Percentiles rank a stretch among this genome's conserved stretches.
Conservation (phyloP, 805 yeast genomes). For the Wickerhamomyces queroliae region DNA sequence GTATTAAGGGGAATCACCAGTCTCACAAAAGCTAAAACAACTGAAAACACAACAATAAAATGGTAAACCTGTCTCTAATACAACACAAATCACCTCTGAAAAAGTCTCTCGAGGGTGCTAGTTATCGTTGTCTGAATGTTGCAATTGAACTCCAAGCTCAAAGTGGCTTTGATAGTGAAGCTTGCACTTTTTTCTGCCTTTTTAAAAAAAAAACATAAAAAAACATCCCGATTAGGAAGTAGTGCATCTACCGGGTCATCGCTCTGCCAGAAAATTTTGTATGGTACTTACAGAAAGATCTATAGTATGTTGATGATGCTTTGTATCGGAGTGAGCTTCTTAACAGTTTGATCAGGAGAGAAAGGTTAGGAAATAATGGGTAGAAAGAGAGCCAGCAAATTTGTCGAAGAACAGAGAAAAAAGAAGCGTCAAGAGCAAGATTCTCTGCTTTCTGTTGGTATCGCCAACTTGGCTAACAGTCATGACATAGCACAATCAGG, state of each 20-base stretch:
- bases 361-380: too few species aligned
- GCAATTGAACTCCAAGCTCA: not conserved
- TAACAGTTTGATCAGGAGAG: too few species aligned
- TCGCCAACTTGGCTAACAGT: constrained; percentile 16
- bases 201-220: constrained; percentile 3
- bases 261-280: not conserved
- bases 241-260: not conserved
- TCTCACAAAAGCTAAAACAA: too few species aligned
- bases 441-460: constrained; percentile 16
- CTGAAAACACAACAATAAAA: too few species aligned
- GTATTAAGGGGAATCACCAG: too few species aligned
- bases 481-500: constrained; percentile 6
- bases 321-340: too few species aligned
- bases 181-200: not conserved
- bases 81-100: too few species aligned
- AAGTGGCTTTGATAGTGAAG: not conserved
- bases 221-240: not conserved
- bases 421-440: constrained; percentile 19
- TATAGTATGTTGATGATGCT: not conserved
- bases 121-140: too few species aligned
- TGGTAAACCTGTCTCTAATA: too few species aligned
- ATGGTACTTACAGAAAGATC: not conserved
- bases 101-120: too few species aligned
- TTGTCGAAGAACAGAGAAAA: constrained; percentile 26
- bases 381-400: constrained; percentile 30